phyloP scores from a whole-genome alignment of 2,329 filamentous ascomycete species.

The Myriosclerotinia duriaeana region DNA sequence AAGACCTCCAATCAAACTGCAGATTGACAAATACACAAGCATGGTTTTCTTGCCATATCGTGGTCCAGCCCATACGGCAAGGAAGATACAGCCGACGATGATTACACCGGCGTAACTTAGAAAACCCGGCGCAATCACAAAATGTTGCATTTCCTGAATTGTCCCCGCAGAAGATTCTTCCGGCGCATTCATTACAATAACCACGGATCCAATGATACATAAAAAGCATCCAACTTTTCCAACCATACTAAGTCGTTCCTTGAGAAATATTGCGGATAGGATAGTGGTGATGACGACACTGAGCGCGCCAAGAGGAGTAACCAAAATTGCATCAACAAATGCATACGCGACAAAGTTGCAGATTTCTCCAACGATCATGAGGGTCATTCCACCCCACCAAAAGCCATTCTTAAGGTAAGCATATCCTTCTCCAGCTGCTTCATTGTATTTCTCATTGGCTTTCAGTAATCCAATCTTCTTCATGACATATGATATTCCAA shows the following conservation, averaged over 20 bases:
- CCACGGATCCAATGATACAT: slow-evolving; percentile 87
- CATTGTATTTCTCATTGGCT: slow-evolving; percentile 94
- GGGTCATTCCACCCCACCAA: slow-evolving; percentile 94
- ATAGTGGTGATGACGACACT: slow-evolving; percentile 91
- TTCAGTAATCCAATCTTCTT: slow-evolving; percentile 91
- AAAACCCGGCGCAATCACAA: slow-evolving; percentile 83
- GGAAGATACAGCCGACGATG: slow-evolving; percentile 67
- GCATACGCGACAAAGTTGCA: slow-evolving; percentile 98
- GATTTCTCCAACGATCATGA: slow-evolving; percentile 96
- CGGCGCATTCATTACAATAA: slow-evolving; percentile 94
- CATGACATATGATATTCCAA: slow-evolving; percentile 90
- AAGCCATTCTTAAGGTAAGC: slow-evolving; percentile 92
- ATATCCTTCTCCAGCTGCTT: slow-evolving; percentile 93
- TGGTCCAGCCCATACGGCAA: slow-evolving; percentile 79
- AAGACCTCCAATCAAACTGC: slow-evolving; percentile 88
- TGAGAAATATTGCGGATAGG: slow-evolving; percentile 89
- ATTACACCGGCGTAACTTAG: slow-evolving; percentile 81
- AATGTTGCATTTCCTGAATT: slow-evolving; percentile 90
- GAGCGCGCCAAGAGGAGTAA: slow-evolving; percentile 86
- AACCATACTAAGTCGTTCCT: slow-evolving; percentile 91
- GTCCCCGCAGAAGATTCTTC: slow-evolving; percentile 77
- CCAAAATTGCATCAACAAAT: slow-evolving; percentile 93
- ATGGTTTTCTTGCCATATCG: slow-evolving; percentile 94
- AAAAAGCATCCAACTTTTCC: slow-evolving; percentile 95
- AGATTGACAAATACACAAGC: slow-evolving; percentile 96